These are phyloP conservation scores for Draba incana DNA, from an alignment of 345 rosid genomes.

Conservation along the genomic window DNA sequence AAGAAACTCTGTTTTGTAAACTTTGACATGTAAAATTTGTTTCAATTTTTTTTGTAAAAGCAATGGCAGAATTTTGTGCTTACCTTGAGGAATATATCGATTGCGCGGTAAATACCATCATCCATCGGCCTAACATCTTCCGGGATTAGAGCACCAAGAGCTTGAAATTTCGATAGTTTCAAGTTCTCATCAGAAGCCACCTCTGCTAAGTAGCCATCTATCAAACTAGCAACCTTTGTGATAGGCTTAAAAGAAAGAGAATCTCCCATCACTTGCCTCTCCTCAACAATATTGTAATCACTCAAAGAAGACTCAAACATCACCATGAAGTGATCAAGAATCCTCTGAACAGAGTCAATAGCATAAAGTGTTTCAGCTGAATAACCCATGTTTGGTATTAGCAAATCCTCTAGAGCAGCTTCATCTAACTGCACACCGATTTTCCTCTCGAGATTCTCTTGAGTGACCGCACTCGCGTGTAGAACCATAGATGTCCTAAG, in stretches of 20 bases:
- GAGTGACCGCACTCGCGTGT: conserved; percentile 56
- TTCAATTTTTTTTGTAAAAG: too few species aligned
- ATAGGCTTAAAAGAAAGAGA: conserved; percentile 58
- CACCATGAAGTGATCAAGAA: conserved; percentile 76
- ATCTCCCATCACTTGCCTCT: conserved; percentile 54
- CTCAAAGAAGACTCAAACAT: conserved; percentile 40
- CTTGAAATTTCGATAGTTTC: conserved; percentile 67
- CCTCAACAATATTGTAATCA: conserved; percentile 46
- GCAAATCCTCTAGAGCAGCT: conserved; percentile 77
- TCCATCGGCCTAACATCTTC: conserved; percentile 76
- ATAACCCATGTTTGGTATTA: conserved; percentile 77
- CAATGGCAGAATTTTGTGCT: too few species aligned
- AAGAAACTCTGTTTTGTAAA: too few species aligned
- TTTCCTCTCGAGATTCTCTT: conserved; percentile 68
- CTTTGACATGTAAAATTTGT: too few species aligned
- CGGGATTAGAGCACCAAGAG: conserved; percentile 69
- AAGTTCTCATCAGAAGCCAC: conserved; percentile 91
- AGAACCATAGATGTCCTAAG: conserved; percentile 74
- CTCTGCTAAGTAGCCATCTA: conserved; percentile 86
- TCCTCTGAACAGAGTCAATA: conserved; percentile 78
- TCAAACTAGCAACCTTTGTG: conserved; percentile 72
- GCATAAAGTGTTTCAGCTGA: conserved; percentile 80
- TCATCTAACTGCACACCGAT: conserved; percentile 74
- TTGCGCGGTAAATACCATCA: conserved; percentile 90
- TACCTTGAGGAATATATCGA: conserved; percentile 88